These are phyloP conservation scores for Orbilia quercus DNA, from an alignment of 2,329 filamentous ascomycete genomes.

Conservation along the genomic window DNA sequence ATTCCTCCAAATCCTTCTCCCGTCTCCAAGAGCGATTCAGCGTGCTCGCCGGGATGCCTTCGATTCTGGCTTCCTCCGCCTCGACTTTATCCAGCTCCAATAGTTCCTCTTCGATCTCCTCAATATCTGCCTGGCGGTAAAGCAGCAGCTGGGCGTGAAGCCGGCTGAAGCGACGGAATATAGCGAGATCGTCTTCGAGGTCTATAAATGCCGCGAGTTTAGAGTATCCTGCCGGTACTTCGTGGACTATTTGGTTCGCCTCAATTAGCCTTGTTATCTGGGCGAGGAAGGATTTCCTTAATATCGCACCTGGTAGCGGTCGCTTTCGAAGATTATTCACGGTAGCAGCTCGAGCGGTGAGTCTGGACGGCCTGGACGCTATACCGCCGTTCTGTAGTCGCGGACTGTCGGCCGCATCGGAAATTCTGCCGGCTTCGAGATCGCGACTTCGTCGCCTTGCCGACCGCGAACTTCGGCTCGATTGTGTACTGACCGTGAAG, in stretches of 20 bases:
- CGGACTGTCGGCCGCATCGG: slow-evolving; percentile 19
- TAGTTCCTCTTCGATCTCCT: slow-evolving; percentile 46
- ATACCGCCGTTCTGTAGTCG: slow-evolving; percentile 23
- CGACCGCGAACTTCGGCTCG: slow-evolving; percentile 30
- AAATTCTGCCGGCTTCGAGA: slow-evolving; percentile 33
- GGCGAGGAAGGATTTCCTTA: background rate
- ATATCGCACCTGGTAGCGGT: slow-evolving; percentile 36
- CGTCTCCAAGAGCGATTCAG: slow-evolving; percentile 43
- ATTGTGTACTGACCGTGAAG: slow-evolving; percentile 33
- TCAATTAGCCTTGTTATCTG: slow-evolving; percentile 31
- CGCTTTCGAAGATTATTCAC: slow-evolving; percentile 9
- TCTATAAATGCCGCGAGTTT: slow-evolving; percentile 52
- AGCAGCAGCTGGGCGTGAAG: slow-evolving; percentile 40
- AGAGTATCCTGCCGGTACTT: slow-evolving; percentile 41
- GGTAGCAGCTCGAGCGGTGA: slow-evolving; percentile 1
- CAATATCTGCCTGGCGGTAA: slow-evolving; percentile 52
- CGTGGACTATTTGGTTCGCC: slow-evolving; percentile 20
- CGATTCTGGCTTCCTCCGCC: slow-evolving; percentile 17
- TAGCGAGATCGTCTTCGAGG: slow-evolving; percentile 38
- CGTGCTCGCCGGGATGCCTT: slow-evolving; percentile 16
- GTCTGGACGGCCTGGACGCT: slow-evolving; percentile 9
- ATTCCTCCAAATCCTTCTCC: slow-evolving; percentile 49
- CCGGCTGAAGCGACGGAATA: slow-evolving; percentile 48
- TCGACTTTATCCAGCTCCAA: slow-evolving; percentile 32
- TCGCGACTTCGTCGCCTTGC: slow-evolving; percentile 45